Base-by-base conservation (phyloP, 2,329 filamentous ascomycete species). In the Diaporthe aspalathi region DNA sequence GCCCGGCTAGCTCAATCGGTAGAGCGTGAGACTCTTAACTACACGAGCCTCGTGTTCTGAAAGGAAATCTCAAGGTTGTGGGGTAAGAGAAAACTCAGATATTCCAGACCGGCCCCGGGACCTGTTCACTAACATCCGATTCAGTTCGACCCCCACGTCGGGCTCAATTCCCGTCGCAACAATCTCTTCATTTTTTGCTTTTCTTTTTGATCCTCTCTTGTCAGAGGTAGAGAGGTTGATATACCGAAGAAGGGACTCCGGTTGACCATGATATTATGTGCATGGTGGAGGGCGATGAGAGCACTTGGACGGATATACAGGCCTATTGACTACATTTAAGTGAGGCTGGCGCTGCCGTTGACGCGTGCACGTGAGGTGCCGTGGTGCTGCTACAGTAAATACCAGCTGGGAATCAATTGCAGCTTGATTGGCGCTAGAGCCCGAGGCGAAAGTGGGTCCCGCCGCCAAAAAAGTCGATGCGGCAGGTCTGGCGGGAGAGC, bases 21-120 rank as follows among this genome's bases (percentile, higher is more conserved):
- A 91, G 89, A 91, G 89, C 89, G 89, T 91, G 86, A 90, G 89
- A 91, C 89, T 91, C 89, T 88, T 88, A 88, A n/a, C n/a, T n/a
- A n/a, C 32, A 86, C 2, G 66, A 43, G 43, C 29, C 53, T 68
- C 40, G 22, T 40, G 29, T 68, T 68, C 66, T 68, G 53, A 40
- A 2, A 63, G 43, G 40, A 24, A 38, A 68, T 68, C 67, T 68
- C 67, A 68, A 68, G 67, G 67, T 68, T 68, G 67, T 68, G 67
- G 67, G 60, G 60, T 65, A 50, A 65, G 60, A 65, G 60, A 65
- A 65, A 65, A 65, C 50, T 20, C 60, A 50, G 60, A 38, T 16
- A 38, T 50, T 22, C 29, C 7, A 35, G 43, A 17, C 27, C 14
- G 32, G 11, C 2, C 16, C 27, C 22, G 24, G 40, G 53, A 47